Conservation (phyloP, 371 early-diverging fungal genomes). For the Syncephalastrum racemosum region DNA sequence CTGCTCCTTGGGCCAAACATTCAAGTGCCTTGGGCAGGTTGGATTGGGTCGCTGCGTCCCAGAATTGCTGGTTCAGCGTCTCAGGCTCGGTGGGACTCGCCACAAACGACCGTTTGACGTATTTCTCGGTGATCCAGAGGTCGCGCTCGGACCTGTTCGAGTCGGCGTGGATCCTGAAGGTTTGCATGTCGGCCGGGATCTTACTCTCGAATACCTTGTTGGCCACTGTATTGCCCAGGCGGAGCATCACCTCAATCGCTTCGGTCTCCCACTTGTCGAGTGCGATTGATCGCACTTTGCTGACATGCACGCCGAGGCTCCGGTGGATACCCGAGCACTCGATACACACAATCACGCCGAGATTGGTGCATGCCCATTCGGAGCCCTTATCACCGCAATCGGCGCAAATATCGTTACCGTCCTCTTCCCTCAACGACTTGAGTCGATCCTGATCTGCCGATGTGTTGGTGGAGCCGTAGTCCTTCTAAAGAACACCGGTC, state of each 20-base stretch:
- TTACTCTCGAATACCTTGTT: slow-evolving; percentile 73
- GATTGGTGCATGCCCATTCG: slow-evolving; percentile 93
- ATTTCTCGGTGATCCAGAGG: slow-evolving; percentile 74
- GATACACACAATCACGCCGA: slow-evolving; percentile 93
- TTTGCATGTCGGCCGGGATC: slow-evolving; percentile 42
- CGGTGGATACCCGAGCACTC: slow-evolving; percentile 98
- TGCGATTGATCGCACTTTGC: slow-evolving; percentile 82
- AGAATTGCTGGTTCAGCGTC: slow-evolving; percentile 41
- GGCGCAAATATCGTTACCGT: slow-evolving; percentile 78
- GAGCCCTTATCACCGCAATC: slow-evolving; percentile 77
- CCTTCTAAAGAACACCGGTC: slow-evolving; percentile 8
- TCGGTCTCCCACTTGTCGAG: slow-evolving; percentile 92
- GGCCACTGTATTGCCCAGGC: slow-evolving; percentile 76
- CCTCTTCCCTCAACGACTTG: slow-evolving; percentile 35
- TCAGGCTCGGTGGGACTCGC: slow-evolving; percentile 21
- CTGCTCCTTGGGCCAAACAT: slow-evolving; percentile 71
- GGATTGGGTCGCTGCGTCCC: slow-evolving; percentile 56
- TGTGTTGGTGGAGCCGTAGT: slow-evolving; percentile 7
- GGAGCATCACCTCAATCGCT: slow-evolving; percentile 72
- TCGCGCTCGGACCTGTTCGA: slow-evolving; percentile 56
- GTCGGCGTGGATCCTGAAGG: slow-evolving; percentile 25
- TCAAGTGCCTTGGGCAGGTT: slow-evolving; percentile 60
- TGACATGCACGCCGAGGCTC: slow-evolving; percentile 91
- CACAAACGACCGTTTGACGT: slow-evolving; percentile 68
- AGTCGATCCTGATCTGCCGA: slow-evolving; percentile 18